Evolutionary conservation across 2,329 filamentous ascomycete genomes (phyloP), one percentile per base, ranked within the genome.

Genomic region (Hymenoscyphus fructigenus): DNA sequence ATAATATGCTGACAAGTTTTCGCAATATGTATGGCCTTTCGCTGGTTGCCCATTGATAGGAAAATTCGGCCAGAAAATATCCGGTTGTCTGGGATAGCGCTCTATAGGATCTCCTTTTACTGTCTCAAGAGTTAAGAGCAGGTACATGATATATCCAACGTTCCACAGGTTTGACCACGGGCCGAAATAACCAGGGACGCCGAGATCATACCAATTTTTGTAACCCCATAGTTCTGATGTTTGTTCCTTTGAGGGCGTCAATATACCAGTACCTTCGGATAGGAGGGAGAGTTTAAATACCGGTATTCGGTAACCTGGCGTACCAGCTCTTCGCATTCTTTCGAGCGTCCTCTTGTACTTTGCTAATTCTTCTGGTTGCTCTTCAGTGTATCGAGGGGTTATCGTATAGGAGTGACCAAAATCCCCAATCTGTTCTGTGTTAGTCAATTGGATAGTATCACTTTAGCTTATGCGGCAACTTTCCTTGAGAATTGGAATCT

Each of bases 151-250:
- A 7, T 50, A 5, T 17, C 50, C 58, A 4, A 60, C 26, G 3
- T 10, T 47, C 50, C 50, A 64, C 5, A 64, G 10, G 36, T 64
- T 61, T 29, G 66, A 57, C 28, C 23, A 23, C 9, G 56, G 47
- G 10, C 56, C 47, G 50, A 65, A 68, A 17, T 38, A 17, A n/a
- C 65, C 67, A n/a, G 62, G 57, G 12, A 68, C 53, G 2, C 53
- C 57, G 10, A 15, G n/a, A 17, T 32, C 34, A 12, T 57, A 28
- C 57, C 61, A 67, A 20, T 63, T 44, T 7, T 26, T 29, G 47
- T 57, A 60, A 26, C 66, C 53, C 66, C 62, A 66, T 23, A 58
- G 26, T 26, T 59, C 44, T 2, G 64, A 55, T 28, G 65, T 66
- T 63, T 66, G 66, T 55, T 66, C 64, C 41, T 34, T 2, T 57